Evolutionary conservation across 352 stramenopile genomes (phyloP), one percentile per base, ranked within the genome.

Genomic region (Globisporangium middletonii): DNA sequence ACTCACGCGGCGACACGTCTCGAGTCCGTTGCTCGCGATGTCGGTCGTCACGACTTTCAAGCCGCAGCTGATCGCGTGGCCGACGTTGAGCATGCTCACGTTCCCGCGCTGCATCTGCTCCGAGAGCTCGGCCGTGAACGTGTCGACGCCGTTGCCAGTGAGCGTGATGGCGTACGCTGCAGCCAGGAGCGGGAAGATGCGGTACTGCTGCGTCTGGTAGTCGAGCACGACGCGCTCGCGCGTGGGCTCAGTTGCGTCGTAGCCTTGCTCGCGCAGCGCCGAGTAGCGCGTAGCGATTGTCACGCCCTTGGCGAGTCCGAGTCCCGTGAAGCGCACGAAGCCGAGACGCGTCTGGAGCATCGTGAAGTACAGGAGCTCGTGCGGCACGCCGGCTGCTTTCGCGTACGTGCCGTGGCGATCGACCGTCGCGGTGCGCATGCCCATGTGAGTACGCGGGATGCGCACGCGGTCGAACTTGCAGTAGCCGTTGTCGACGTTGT

Each of bases 241-340:
- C 2, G 75, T 64, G 44, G 78, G 86, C 1, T 71, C 63, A 45
- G 76, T 86, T 16, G 68, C 74, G 50, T 88, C 67, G 46, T 79
- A 82, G 0, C 95, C 95, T 66, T 99, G 96, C 13, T 79, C 68
- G 46, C 96, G 86, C 35, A 98, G 77, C 19, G 89, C 89, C 3
- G 88, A 98, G 74, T 98, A 98, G n/a, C 95, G 90, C 44, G 97
- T 92, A 7, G 83, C 75, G 59, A 99, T 97, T 19, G 92, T 98
- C 53, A 72, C 83, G 2, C 90, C 95, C 51, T 96, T 97, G 0
- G 75, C 91, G 11, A 98, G 71, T 23, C 63, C 53, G 35, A 79
- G 30, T 3, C 72, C 78, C 33, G 63, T 69, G 4, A 74, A 72
- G 18, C 74, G 77, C 51, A 91, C 69, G 48, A 92, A 86, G 54